Percentiles rank a stretch among this genome's conserved stretches.
Conservation (phyloP, 176 grass and related monocot genomes). For the Hsuehochloa calcarea region DNA sequence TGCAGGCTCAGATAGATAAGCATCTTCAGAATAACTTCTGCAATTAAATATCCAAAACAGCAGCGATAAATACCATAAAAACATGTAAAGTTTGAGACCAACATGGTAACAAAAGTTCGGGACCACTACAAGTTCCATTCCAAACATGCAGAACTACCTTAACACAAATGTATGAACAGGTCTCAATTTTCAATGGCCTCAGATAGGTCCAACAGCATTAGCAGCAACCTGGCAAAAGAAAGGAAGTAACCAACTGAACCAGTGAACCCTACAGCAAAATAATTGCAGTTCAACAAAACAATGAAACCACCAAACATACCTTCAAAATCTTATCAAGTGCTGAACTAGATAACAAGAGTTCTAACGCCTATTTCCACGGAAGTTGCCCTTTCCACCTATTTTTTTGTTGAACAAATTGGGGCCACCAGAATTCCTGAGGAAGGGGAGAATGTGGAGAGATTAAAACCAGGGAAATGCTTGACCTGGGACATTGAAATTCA, state of each 20-base stretch:
- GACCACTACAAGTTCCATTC: slow-evolving; percentile 32
- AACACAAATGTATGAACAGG: slow-evolving; percentile 28
- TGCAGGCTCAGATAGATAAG: slow-evolving; percentile 39
- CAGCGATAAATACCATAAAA: slow-evolving; percentile 16
- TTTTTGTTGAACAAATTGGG: slow-evolving; percentile 45
- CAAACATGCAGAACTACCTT: slow-evolving; percentile 41
- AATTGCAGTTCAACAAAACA: slow-evolving; percentile 19
- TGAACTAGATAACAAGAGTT: slow-evolving; percentile 18
- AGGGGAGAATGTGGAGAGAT: not conserved
- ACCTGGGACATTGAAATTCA: not conserved
- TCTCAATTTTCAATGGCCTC: slow-evolving; percentile 33
- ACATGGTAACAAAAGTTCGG: slow-evolving; percentile 43
- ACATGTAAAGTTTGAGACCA: slow-evolving; percentile 38
- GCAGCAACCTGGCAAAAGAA: slow-evolving; percentile 45
- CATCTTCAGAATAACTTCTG: slow-evolving; percentile 23
- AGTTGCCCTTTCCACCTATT: slow-evolving; percentile 42
- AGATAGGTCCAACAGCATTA: slow-evolving; percentile 33
- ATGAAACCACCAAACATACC: slow-evolving; percentile 25
- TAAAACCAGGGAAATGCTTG: not conserved
- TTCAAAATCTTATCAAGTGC: slow-evolving; percentile 14
- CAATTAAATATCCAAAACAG: slow-evolving; percentile 24
- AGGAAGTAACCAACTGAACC: slow-evolving; percentile 29
- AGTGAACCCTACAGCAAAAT: not conserved
- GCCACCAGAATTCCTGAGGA: slow-evolving; percentile 46
- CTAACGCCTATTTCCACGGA: slow-evolving; percentile 54